Base-by-base conservation (phyloP, 2,329 filamentous ascomycete species). In the Cryphonectria naterciae region DNA sequence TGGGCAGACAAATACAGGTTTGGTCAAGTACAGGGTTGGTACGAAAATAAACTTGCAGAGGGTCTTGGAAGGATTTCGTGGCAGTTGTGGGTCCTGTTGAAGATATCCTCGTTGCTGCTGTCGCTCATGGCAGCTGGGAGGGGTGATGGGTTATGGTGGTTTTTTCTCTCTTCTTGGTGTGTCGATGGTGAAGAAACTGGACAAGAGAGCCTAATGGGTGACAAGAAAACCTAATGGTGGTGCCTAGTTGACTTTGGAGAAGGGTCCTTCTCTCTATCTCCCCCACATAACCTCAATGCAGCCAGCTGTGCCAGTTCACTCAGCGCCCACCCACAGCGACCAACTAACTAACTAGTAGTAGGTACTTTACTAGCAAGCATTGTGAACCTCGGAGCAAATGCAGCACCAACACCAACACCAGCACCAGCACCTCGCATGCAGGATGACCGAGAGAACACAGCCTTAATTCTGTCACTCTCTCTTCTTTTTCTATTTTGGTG, bases 121-220 rank as follows among this genome's bases (percentile, higher is more conserved):
- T 41, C 43, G 32, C 32, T 66, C 37, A 41, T 28, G 28, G 19
- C 61, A 19, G 19, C 32, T 39, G 25, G 43, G 37, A 2, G 35
- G 39, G 35, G 25, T 25, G 39, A 46, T 49, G 46, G 46, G n/a
- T 22, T 22, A 7, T 49, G 46, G 6, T 6, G 7, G 11, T 46
- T 43, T 61, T 54, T 7, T 41, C 35, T 25, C 32, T 32, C 32
- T 32, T 32, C 32, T 32, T 32, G 32, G 52, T 19, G 28, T 17
- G 39, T 46, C 28, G 63, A 5, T 35, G 49, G 63, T 65, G 63
- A 65, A 49, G 63, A 65, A n/a, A 65, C 35, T 65, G 43, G 62
- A 65, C 46, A 17, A 56, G 25, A 56, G 52, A 25, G 52, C 25
- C 52, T 28, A 56, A 25, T 56, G 25, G 10, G 32, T 32, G 62